Percentiles rank a stretch among this genome's conserved stretches.
Conservation (phyloP, 2,329 filamentous ascomycete genomes). For the Arthrocladium fulminans region DNA sequence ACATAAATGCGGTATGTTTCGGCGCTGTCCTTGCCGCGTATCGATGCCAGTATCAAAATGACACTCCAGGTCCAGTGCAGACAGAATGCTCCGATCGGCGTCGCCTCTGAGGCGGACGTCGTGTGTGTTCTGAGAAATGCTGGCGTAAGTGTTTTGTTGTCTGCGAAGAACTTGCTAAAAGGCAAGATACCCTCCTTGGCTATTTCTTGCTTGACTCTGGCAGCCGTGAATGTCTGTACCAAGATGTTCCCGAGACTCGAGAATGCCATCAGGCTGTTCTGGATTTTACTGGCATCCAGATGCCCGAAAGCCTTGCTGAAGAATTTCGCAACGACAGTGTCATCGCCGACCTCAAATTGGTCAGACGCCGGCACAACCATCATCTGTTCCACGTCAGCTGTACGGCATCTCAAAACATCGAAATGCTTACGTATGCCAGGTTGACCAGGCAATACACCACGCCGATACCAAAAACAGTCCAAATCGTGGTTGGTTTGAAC, state of each 20-base stretch:
- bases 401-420: neutral
- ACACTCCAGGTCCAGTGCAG: slow-evolving; percentile 33
- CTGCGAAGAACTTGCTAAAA: slow-evolving; percentile 41
- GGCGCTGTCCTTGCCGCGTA: slow-evolving; percentile 15
- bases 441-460: slow-evolving; percentile 35
- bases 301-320: slow-evolving; percentile 27
- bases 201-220: slow-evolving; percentile 52
- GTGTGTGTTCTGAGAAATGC: neutral
- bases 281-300: slow-evolving; percentile 27
- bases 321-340: slow-evolving; percentile 24
- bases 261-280: slow-evolving; percentile 45
- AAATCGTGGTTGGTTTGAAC: slow-evolving; percentile 29
- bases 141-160: slow-evolving; percentile 4
- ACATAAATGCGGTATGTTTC: slow-evolving; percentile 28
- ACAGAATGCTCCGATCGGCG: slow-evolving; percentile 31
- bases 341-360: neutral
- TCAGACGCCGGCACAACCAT: slow-evolving; percentile 11
- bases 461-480: slow-evolving; percentile 27
- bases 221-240: slow-evolving; percentile 47
- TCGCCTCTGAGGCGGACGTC: slow-evolving; percentile 27
- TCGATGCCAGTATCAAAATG: slow-evolving; percentile 28
- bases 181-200: slow-evolving; percentile 51
- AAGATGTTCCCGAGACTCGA: slow-evolving; percentile 50
- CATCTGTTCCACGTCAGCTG: slow-evolving; percentile 11
- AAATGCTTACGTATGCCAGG: slow-evolving; percentile 36